Conservation (phyloP, 78 protist species). For the Neovahlkampfia damariscottae region DNA sequence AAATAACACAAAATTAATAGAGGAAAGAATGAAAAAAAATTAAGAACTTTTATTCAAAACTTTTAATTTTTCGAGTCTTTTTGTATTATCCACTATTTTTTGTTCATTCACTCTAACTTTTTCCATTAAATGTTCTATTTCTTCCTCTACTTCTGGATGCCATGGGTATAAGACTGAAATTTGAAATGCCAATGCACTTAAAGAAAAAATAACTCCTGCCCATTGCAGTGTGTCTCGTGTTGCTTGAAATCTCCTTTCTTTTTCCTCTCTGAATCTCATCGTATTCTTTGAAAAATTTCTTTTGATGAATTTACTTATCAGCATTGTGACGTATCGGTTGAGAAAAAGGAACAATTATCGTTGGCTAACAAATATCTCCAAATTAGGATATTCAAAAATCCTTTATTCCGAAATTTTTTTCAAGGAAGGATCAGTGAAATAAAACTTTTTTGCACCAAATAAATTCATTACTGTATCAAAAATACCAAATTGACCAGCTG, state of each 20-base stretch:
- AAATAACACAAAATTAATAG: background rate
- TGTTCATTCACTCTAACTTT: too few species aligned
- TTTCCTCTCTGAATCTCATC: too few species aligned
- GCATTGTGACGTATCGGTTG: too few species aligned
- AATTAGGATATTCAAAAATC: background rate
- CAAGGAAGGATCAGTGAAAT: background rate
- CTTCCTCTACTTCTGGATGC: background rate
- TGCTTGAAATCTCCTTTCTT: too few species aligned
- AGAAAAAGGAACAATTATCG: background rate
- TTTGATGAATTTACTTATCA: too few species aligned
- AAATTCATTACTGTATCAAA: constrained; percentile 30
- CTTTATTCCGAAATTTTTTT: background rate
- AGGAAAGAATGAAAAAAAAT: background rate
- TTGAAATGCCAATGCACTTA: background rate
- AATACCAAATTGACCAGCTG: constrained; percentile 51
- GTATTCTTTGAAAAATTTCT: too few species aligned
- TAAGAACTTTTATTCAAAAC: background rate
- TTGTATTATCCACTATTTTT: too few species aligned
- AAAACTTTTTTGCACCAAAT: constrained; percentile 21
- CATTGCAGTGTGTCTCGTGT: too few species aligned
- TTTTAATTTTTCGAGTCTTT: background rate
- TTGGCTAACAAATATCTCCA: background rate
- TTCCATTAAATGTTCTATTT: background rate
- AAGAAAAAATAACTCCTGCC: background rate
- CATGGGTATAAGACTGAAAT: background rate